These are phyloP conservation scores for Debaryomycetaceae sp. DNA, from an alignment of 1,139 yeast genomes.

Conservation along the genomic window DNA sequence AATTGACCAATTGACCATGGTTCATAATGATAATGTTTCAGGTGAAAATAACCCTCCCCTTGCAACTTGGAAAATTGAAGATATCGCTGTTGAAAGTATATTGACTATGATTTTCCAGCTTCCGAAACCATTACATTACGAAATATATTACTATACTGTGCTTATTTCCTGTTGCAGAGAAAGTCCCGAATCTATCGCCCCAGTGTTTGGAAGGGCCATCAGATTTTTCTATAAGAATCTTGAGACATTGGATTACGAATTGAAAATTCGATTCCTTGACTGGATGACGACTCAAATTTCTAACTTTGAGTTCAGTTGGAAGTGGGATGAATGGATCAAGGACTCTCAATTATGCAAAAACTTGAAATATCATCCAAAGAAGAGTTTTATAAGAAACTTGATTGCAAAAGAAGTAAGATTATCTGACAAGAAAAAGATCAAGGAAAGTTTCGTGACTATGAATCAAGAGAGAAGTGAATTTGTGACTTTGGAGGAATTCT, in stretches of 20 bases:
- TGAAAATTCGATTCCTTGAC: constrained; percentile 69
- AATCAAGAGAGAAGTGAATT: constrained; percentile 20
- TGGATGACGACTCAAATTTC: constrained; percentile 95
- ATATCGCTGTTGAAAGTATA: constrained; percentile 79
- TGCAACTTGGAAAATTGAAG: constrained; percentile 89
- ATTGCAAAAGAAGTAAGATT: constrained; percentile 81
- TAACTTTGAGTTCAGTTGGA: constrained; percentile 95
- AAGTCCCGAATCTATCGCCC: constrained; percentile 90
- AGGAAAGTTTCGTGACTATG: constrained; percentile 65
- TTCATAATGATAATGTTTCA: constrained; percentile 33
- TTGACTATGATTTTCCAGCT: constrained; percentile 73
- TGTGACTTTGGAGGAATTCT: constrained; percentile 52
- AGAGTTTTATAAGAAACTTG: constrained; percentile 71
- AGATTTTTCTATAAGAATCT: constrained; percentile 74
- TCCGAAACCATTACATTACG: constrained; percentile 64
- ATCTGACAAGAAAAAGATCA: constrained; percentile 65
- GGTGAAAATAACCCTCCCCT: constrained; percentile 45
- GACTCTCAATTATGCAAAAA: constrained; percentile 40
- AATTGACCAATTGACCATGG: constrained; percentile 58
- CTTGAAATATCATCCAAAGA: constrained; percentile 63
- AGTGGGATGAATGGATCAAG: constrained; percentile 91
- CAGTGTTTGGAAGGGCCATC: constrained; percentile 91
- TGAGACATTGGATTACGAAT: constrained; percentile 69
- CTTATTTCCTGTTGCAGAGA: constrained; percentile 83
- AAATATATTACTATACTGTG: constrained; percentile 81